Base-by-base conservation (phyloP, 768 basidiomycete genomes). In the Chalciporus pseudorubinellus region DNA sequence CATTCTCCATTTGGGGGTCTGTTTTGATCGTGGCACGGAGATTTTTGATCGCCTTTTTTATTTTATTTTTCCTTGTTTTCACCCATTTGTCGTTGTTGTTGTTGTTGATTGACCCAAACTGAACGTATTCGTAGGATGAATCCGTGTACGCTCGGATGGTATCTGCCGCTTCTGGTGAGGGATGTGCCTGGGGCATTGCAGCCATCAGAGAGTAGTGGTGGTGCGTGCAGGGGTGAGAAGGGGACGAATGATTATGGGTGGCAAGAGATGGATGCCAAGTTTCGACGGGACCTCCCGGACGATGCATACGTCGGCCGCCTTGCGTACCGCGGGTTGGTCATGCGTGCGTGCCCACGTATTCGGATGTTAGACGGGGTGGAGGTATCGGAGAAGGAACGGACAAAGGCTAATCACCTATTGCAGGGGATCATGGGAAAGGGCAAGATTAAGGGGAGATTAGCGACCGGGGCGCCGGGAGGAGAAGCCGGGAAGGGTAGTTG, bases 81-180 rank as follows among this genome's bases (percentile, higher is more conserved):
- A 36, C 28, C 12, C 36, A n/a, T 20, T 36, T 2, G 16, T 39
- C n/a, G 61, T n/a, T n/a, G n/a, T n/a, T n/a, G n/a, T n/a, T n/a
- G n/a, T n/a, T n/a, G n/a, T n/a, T n/a, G n/a, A n/a, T n/a, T n/a
- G n/a, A n/a, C 58, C 61, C 64, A 55, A 21, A 64, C 55, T 63
- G 58, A 66, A 62, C 64, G 59, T 6, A 47, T 48, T 52, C 51
- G 42, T 59, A 81, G 86, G 70, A 97, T 98, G 93, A 99, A 99
- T 65, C 95, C 97, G 48, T 92, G 89, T 59, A 98, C 95, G 18
- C 83, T 98, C 11, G 91, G 91, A 6, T 95, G 92, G 88, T 98
- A 99, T 70, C 77, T 97, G 29, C 93, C 97, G 20, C 72, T 98
- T 48, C 77, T 94, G 46, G 83, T 89, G 51, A 76, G 79, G 58